Percentiles rank a stretch among this genome's conserved stretches.
Conservation (phyloP, 2,329 filamentous ascomycete species). For the Tetracladium maxilliforme region DNA sequence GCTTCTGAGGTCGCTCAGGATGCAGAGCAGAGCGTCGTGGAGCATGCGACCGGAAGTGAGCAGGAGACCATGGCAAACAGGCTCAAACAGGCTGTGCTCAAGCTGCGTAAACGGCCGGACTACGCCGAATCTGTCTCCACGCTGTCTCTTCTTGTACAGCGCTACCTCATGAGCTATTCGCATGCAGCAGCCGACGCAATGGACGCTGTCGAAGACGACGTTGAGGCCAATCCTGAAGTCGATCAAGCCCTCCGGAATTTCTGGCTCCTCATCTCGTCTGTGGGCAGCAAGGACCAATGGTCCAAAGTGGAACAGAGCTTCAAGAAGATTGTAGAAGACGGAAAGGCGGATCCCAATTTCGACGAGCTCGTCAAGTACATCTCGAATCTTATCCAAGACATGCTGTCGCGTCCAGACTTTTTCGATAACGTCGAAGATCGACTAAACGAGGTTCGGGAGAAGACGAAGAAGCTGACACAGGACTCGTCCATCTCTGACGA, state of each 20-base stretch:
- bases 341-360: conserved; percentile 66
- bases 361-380: conserved; percentile 63
- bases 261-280: conserved; percentile 66
- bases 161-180: conserved; percentile 67
- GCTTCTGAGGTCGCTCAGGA: conserved; percentile 36
- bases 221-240: conserved; percentile 58
- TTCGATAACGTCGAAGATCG: conserved; percentile 53
- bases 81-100: conserved; percentile 60
- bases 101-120: conserved; percentile 61
- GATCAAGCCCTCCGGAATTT: conserved; percentile 67
- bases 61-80: conserved; percentile 59
- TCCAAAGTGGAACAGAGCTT: conserved; percentile 55
- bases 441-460: conserved; percentile 32
- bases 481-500: conserved; percentile 59
- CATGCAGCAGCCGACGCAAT: conserved; percentile 54
- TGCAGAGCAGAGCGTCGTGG: conserved; percentile 54
- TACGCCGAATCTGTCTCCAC: conserved; percentile 80
- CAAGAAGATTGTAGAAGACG: conserved; percentile 57
- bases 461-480: conserved; percentile 46
- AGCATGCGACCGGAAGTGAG: conserved; percentile 61
- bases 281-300: conserved; percentile 66
- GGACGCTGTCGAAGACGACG: conserved; percentile 51
- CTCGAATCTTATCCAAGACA: conserved; percentile 60
- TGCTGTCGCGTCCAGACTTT: conserved; percentile 76
- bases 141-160: conserved; percentile 58